Conservation (phyloP, 1,284 basidiomycete species). For the Rhodotorula sp. region DNA sequence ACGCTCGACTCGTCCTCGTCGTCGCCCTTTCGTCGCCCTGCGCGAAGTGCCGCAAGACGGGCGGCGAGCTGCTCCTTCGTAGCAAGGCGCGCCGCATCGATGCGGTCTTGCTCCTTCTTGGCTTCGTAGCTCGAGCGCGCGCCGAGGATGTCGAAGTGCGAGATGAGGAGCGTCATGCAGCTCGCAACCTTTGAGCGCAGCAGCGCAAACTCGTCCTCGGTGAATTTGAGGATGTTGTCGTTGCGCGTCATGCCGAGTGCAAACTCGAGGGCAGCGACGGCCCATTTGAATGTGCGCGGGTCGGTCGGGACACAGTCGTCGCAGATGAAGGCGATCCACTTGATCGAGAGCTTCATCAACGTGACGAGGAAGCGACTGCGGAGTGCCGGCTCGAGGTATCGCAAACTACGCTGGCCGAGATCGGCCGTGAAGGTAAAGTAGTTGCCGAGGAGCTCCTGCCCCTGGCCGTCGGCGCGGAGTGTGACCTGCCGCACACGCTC, state of each 20-base stretch:
- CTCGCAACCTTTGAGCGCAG: slow-evolving; percentile 88
- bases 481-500: slow-evolving; percentile 66
- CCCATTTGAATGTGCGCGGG: slow-evolving; percentile 97
- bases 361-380: slow-evolving; percentile 76
- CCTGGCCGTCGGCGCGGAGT: slow-evolving; percentile 59
- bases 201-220: slow-evolving; percentile 83
- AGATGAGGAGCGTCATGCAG: slow-evolving; percentile 94
- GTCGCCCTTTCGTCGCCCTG: slow-evolving; percentile 50
- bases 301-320: slow-evolving; percentile 97
- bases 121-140: slow-evolving; percentile 85
- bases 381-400: slow-evolving; percentile 75
- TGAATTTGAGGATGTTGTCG: slow-evolving; percentile 86
- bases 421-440: slow-evolving; percentile 95
- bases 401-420: slow-evolving; percentile 82
- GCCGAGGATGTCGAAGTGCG: slow-evolving; percentile 96
- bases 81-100: slow-evolving; percentile 59
- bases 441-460: slow-evolving; percentile 82
- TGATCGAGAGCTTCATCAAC: slow-evolving; percentile 83
- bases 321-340: slow-evolving; percentile 98
- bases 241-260: slow-evolving; percentile 85
- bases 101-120: slow-evolving; percentile 80
- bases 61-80: slow-evolving; percentile 55
- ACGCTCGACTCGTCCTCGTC: slow-evolving; percentile 25
- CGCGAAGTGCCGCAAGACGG: slow-evolving; percentile 37
- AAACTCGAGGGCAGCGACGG: slow-evolving; percentile 93